Percentiles rank a stretch among this genome's conserved stretches.
Evolutionary conservation across 2,329 filamentous ascomycete genomes (phyloP).

Genomic region (Exophiala calicioides): DNA sequence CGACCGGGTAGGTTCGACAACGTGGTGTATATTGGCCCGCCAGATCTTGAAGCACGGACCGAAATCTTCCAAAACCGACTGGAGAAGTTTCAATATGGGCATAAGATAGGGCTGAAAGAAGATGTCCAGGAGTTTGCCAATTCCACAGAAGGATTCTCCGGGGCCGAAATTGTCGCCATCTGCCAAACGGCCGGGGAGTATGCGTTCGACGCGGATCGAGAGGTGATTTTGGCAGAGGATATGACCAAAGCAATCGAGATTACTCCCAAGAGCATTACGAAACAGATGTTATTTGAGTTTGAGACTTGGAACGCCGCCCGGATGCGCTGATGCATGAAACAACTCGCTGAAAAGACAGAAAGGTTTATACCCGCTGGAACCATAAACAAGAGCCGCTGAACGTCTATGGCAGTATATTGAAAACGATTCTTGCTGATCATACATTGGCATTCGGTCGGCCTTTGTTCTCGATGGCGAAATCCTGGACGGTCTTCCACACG

Average conservation of each 20-base stretch:
- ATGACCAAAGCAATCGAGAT: constrained; percentile 46
- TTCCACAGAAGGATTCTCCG: constrained; percentile 75
- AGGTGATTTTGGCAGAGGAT: constrained; percentile 46
- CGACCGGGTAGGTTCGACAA: constrained; percentile 83
- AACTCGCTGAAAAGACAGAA: no score
- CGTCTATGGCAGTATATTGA: no score
- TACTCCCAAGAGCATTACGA: constrained; percentile 29
- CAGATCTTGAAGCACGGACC: constrained; percentile 68
- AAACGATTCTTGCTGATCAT: no score
- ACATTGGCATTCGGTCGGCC: constrained; percentile 30
- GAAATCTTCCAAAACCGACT: constrained; percentile 74
- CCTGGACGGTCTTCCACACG: constrained; percentile 36
- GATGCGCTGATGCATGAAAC: constrained; percentile 15
- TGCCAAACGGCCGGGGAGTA: constrained; percentile 54
- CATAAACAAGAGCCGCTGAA: no score
- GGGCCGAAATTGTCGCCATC: constrained; percentile 74
- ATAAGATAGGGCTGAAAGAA: constrained; percentile 63
- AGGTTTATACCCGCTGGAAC: no score
- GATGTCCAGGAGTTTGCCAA: constrained; percentile 56
- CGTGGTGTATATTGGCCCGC: constrained; percentile 81
- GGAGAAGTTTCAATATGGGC: constrained; percentile 53
- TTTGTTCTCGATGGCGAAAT: constrained; percentile 32
- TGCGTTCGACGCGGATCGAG: constrained; percentile 50
- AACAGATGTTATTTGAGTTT: constrained; percentile 26
- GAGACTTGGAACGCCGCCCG: constrained; percentile 28